Evolutionary conservation across 2,329 filamentous ascomycete species (phyloP), one percentile per base, ranked within the genome.

Genomic region (Ceratocystis eucalypticola): DNA sequence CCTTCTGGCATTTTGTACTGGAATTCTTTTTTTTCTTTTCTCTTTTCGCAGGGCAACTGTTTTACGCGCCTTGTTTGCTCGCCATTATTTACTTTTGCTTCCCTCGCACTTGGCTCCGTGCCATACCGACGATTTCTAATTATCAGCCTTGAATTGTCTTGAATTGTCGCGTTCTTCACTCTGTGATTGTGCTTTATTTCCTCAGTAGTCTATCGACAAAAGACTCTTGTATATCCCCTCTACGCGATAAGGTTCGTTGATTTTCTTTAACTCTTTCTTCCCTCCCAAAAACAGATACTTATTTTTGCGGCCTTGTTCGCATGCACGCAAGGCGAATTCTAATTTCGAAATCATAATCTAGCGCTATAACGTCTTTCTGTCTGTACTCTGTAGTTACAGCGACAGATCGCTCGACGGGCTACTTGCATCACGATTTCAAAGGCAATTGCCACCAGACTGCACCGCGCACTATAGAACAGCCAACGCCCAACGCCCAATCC

Each of bases 81-180:
- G 28, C 55, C 28, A 20, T 37, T 59, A 10, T 59, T 59, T 37
- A n/a, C 22, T 37, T 59, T 59, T 20, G 7, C 5, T 15, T 59
- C 55, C 55, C 55, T 59, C 37, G 55, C 55, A 37, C 28, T n/a
- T 59, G 17, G 55, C 17, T 59, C 55, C 55, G 33, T 59, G 20
- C 55, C 55, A 37, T 41, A 41, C 37, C 37, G 37, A 41, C 55
- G 15, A 37, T 37, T 20, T 20, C 30, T 59, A 59, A 59, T 59
- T 37, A 10, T 59, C 55, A 37, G 30, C 55, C 12, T 37, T 30
- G 30, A 15, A 41, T 37, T 37, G 33, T 37, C 33, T 37, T 37
- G 33, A 12, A 12, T 41, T 33, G 55, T 59, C 55, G 55, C 55
- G 55, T 59, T 37, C 55, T 33, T 20, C 48, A 8, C 25, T 15